Conservation (phyloP, 2,329 filamentous ascomycete genomes). For the Cadophora malorum region DNA sequence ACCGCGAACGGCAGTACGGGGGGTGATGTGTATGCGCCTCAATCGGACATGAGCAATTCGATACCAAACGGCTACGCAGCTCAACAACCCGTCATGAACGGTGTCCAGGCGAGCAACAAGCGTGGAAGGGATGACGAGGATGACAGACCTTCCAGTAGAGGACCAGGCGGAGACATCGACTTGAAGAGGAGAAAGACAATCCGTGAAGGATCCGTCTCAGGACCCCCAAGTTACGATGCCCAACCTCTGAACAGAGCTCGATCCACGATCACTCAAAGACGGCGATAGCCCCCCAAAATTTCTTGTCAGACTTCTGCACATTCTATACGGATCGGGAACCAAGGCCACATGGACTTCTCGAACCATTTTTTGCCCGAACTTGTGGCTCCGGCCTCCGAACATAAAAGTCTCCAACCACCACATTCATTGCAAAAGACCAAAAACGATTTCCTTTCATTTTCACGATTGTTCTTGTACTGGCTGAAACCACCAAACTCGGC, state of each 20-base stretch:
- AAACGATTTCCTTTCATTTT: constrained; percentile 37
- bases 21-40: constrained; percentile 73
- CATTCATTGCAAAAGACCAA: constrained; percentile 39
- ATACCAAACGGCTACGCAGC: constrained; percentile 69
- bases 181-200: constrained; percentile 83
- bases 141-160: constrained; percentile 63
- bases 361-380: constrained; percentile 28
- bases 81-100: constrained; percentile 70
- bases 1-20: constrained; percentile 68
- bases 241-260: constrained; percentile 54
- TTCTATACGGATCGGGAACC: constrained; percentile 35
- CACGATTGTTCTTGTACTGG: constrained; percentile 49
- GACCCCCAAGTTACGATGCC: constrained; percentile 54
- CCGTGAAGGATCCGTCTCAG: constrained; percentile 63
- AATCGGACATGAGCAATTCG: constrained; percentile 62
- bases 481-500: constrained; percentile 46
- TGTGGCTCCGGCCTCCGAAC: constrained; percentile 40
- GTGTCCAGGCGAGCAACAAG: constrained; percentile 53
- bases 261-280: constrained; percentile 51
- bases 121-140: constrained; percentile 55
- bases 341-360: constrained; percentile 22
- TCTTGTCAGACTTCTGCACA: constrained; percentile 38
- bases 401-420: constrained; percentile 41
- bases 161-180: constrained; percentile 59
- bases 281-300: constrained; percentile 37